Conservation (phyloP, 179 eudicot genomes). For the Spinacia oleracea region DNA sequence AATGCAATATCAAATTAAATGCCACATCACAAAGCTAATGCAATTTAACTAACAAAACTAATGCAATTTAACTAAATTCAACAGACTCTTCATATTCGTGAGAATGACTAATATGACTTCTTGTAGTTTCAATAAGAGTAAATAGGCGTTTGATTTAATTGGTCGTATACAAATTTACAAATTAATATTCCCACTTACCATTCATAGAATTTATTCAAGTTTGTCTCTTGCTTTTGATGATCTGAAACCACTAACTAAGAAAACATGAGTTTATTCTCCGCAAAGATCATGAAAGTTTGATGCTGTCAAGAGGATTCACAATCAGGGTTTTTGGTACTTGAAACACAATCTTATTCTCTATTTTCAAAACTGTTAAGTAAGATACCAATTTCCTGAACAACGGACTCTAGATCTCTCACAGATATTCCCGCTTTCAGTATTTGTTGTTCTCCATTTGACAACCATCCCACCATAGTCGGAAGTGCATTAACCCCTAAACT, state of each 20-base stretch:
- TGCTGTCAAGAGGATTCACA: conserved; percentile 54
- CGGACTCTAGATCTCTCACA: conserved; percentile 77
- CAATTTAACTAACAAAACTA: no score
- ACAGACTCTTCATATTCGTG: not conserved
- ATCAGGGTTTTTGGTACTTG: conserved; percentile 44
- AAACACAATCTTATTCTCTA: conserved; percentile 56
- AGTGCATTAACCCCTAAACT: conserved; percentile 67
- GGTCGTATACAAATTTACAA: not conserved
- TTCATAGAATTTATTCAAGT: conserved; percentile 51
- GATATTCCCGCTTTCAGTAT: conserved; percentile 65
- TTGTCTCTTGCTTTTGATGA: conserved; percentile 57
- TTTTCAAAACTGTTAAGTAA: conserved; percentile 71
- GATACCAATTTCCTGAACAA: conserved; percentile 65
- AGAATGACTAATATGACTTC: not conserved
- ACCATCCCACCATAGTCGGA: conserved; percentile 93
- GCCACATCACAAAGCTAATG: not conserved
- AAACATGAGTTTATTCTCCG: conserved; percentile 70
- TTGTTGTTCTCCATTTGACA: conserved; percentile 75
- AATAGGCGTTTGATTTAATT: not conserved
- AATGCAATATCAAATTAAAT: not conserved
- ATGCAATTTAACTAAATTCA: no score
- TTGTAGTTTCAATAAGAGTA: not conserved
- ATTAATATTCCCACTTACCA: conserved; percentile 43
- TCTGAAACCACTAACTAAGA: conserved; percentile 77
- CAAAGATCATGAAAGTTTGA: conserved; percentile 64